Base-by-base conservation (phyloP, 1,139 yeast species). In the Arxiozyma heterogenica region DNA sequence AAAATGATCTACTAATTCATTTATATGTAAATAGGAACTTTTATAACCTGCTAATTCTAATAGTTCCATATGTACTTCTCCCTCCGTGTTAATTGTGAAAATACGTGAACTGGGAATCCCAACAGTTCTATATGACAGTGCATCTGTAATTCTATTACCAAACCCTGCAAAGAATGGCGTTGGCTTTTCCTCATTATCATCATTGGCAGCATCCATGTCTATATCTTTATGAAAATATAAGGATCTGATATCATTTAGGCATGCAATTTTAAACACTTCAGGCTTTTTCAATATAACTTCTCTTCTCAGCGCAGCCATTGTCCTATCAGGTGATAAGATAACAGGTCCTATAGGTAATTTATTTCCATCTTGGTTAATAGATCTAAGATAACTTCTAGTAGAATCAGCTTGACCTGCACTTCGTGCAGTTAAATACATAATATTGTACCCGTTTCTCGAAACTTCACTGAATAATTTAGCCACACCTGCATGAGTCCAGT, bases 401-500 rank as follows among this genome's bases (percentile, higher is more conserved):
- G 89, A 78, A 65, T 94, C 98, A 0, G 98, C 96, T 64, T 88
- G 95, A 0, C 99, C 99, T 1, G 89, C 96, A 7, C 96, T 85
- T 61, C 99, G 77, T 0, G 98, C 95, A 0, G 98, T 94, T 61
- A 94, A 75, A 69, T 94, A 94, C 79, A 94, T 79, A 54, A 94
- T 84, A 65, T 93, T 90, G 73, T 93, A 94, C 1, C 98, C 98
- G 67, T 94, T 94, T 55, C 78, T 75, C 49, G 79, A 69, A 58
- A 94, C 93, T 69, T 94, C 98, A 30, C 82, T 83, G 69, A 91
- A 94, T 57, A 94, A 74, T 62, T 83, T 84, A 1, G 97, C 96
- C 46, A 94, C 98, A 25, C 98, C 99, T 1, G 84, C 81, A 68
- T 94, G 99, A 0, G 98, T 94, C 98, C 98, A 94, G 72, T 94